A percentile compares a stretch with the other conserved stretches of the same genome.
phyloP scores from a whole-genome alignment of 2,329 filamentous ascomycete species.

The Tolypocladium ovalisporum region DNA sequence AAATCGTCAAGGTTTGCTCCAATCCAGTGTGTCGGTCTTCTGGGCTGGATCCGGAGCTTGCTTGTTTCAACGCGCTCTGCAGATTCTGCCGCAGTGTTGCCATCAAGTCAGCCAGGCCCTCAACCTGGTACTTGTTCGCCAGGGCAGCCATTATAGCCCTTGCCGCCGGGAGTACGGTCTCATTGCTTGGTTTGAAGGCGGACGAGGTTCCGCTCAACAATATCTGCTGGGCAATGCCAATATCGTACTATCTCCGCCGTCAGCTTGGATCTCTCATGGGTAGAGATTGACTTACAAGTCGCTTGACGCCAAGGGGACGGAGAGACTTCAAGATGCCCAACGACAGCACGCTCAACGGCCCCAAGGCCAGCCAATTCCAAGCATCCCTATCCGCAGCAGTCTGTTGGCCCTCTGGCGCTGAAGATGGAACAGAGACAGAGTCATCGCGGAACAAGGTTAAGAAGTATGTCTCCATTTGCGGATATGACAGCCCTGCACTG shows the following conservation, averaged over 20 bases:
- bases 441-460: constrained; percentile 26
- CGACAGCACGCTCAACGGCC: constrained; percentile 21
- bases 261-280: constrained; percentile 1
- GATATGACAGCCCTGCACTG: constrained; percentile 22
- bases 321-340: constrained; percentile 27
- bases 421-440: constrained; percentile 9
- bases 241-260: constrained; percentile 19
- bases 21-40: constrained; percentile 7
- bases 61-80: constrained; percentile 7
- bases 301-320: constrained; percentile 19
- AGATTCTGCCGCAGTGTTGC: constrained; percentile 14
- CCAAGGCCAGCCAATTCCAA: constrained; percentile 21
- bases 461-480: constrained; percentile 21
- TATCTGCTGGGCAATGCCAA: constrained; percentile 23
- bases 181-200: not conserved
- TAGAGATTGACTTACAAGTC: constrained; percentile 18
- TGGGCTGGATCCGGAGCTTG: not conserved
- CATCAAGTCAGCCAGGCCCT: constrained; percentile 16
- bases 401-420: constrained; percentile 3
- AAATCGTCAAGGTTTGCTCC: constrained; percentile 20
- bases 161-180: constrained; percentile 14
- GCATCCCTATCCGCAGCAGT: not conserved
- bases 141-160: constrained; percentile 28
- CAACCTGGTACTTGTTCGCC: constrained; percentile 33
- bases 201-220: constrained; percentile 16